Evolutionary conservation across 192 early-diverging fungal genomes (phyloP).

Genomic region (Coemansia sp.): DNA sequence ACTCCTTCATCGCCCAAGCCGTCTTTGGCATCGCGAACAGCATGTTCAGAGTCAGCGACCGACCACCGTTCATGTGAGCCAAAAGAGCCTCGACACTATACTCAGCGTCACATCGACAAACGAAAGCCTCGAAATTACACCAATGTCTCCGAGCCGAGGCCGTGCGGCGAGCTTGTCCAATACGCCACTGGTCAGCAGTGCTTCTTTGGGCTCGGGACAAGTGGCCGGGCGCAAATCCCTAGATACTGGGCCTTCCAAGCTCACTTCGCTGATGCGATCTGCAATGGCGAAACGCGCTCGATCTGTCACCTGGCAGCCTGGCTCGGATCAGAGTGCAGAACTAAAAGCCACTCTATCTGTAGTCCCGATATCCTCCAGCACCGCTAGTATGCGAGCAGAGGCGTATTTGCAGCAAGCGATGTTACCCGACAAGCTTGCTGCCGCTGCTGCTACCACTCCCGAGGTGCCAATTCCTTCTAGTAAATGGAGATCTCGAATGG

Average conservation of each 20-base stretch:
- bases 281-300: slow-evolving; percentile 27
- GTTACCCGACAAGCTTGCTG: neutral
- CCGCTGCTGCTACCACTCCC: neutral
- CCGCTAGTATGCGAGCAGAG: neutral
- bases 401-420: neutral
- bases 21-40: neutral
- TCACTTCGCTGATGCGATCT: slow-evolving; percentile 26
- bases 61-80: neutral
- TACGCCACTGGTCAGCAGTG: neutral
- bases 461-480: neutral
- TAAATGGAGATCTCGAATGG: slow-evolving; percentile 13
- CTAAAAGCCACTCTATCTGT: neutral
- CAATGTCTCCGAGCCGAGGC: slow-evolving; percentile 9
- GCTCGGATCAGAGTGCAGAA: neutral
- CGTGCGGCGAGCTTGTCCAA: slow-evolving; percentile 26
- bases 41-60: neutral
- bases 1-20: slow-evolving; percentile 38
- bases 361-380: neutral
- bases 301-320: slow-evolving; percentile 28
- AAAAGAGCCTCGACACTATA: slow-evolving; percentile 19
- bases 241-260: slow-evolving; percentile 15
- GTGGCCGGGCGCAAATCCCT: slow-evolving; percentile 5
- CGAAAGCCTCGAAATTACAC: slow-evolving; percentile 2
- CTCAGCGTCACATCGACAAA: slow-evolving; percentile 7
- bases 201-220: slow-evolving; percentile 13